Evolutionary conservation across 768 basidiomycete genomes (phyloP).

Genomic region (Naganishia onofrii): DNA sequence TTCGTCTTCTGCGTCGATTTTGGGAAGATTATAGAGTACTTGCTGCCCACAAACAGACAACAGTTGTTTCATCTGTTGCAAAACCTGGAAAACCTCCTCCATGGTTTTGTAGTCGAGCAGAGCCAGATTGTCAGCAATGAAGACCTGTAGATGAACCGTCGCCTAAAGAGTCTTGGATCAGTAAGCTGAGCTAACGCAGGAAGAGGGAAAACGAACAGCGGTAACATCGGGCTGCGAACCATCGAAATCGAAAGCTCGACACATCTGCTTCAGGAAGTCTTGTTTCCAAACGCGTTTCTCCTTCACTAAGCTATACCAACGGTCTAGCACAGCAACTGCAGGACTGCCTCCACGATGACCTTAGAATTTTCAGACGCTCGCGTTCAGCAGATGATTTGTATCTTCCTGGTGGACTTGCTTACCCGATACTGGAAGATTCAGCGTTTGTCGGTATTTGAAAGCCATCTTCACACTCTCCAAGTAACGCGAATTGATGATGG

Average conservation of each 20-base stretch:
- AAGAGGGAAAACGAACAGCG: background rate
- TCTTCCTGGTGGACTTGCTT: background rate
- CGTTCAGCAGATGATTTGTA: background rate
- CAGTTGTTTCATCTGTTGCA: conserved; percentile 68
- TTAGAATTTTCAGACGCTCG: conserved; percentile 38
- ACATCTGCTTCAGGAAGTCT: conserved; percentile 79
- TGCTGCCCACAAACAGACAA: conserved; percentile 79
- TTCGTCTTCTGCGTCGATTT: conserved; percentile 51
- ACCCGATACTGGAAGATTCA: conserved; percentile 36
- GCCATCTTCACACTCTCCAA: conserved; percentile 74
- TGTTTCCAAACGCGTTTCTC: conserved; percentile 84
- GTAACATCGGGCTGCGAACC: conserved; percentile 54
- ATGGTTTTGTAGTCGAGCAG: conserved; percentile 90
- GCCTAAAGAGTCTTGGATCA: conserved; percentile 56
- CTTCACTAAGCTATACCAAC: conserved; percentile 86
- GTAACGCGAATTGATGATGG: conserved; percentile 81
- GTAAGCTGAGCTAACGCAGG: background rate
- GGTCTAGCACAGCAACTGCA: conserved; percentile 72
- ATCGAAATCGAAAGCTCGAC: conserved; percentile 75
- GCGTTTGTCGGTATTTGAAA: conserved; percentile 73
- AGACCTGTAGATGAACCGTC: conserved; percentile 80
- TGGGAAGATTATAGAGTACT: conserved; percentile 70
- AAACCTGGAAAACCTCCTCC: conserved; percentile 84
- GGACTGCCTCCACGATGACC: conserved; percentile 67
- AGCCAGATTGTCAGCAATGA: conserved; percentile 92